Conservation (phyloP, 768 basidiomycete species). For the Lentinula sp. region DNA sequence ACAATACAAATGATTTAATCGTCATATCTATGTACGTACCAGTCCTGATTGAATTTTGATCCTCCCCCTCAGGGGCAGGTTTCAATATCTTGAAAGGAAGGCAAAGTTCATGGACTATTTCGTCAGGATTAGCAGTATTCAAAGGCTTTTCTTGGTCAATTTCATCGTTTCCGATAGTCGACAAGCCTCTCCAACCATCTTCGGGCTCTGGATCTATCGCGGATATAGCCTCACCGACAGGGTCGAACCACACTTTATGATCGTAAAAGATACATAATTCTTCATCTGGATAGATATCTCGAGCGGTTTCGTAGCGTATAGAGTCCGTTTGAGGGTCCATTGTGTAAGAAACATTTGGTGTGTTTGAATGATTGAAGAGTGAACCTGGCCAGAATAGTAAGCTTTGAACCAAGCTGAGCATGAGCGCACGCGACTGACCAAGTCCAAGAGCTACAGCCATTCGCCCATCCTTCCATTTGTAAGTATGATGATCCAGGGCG, state of each 20-base stretch:
- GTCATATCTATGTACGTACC: constrained; percentile 24
- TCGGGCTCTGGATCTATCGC: constrained; percentile 18
- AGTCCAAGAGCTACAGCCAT: constrained; percentile 79
- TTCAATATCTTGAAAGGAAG: constrained; percentile 66
- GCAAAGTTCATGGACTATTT: constrained; percentile 47
- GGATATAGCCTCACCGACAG: constrained; percentile 19
- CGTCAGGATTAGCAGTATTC: constrained; percentile 23
- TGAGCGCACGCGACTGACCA: constrained; percentile 35
- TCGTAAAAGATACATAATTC: constrained; percentile 81
- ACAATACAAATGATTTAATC: not conserved
- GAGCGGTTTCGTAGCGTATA: constrained; percentile 56
- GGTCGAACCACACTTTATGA: constrained; percentile 59
- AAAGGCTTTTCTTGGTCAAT: not conserved
- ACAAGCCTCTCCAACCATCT: constrained; percentile 43
- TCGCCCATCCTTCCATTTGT: constrained; percentile 65
- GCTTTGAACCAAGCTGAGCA: not conserved
- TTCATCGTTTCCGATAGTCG: constrained; percentile 1
- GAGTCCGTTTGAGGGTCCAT: constrained; percentile 48
- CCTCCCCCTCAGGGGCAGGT: constrained; percentile 59
- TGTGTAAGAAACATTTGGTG: constrained; percentile 65
- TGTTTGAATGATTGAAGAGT: constrained; percentile 70
- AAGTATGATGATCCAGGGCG: constrained; percentile 68
- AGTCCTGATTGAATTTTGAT: constrained; percentile 48
- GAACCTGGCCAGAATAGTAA: constrained; percentile 44
- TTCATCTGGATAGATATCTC: constrained; percentile 49